phyloP scores from a whole-genome alignment of 805 yeast species.

The Barnettozyma sucrosica region DNA sequence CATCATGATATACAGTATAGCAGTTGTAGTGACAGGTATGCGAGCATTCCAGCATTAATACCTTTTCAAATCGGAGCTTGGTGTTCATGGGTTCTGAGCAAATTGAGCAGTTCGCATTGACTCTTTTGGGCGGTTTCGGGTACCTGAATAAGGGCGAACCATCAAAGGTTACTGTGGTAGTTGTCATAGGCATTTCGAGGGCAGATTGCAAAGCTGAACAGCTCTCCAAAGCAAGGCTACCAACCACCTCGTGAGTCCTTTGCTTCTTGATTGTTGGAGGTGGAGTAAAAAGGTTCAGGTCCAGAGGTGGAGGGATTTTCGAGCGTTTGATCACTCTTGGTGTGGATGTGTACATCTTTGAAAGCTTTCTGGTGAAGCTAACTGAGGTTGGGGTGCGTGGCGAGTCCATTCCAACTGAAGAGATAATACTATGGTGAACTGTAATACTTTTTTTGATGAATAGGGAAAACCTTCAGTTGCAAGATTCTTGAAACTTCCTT shows the following conservation, averaged over 20 bases:
- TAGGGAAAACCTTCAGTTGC: background rate
- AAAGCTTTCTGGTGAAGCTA: conserved; percentile 1
- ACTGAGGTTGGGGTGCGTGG: conserved; percentile 6
- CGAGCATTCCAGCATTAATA: conserved; percentile 36
- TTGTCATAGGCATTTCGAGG: background rate
- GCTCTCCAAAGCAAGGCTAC: background rate
- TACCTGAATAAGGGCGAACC: conserved; percentile 8
- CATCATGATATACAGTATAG: conserved; percentile 23
- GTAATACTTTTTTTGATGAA: background rate
- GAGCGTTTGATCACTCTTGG: conserved; percentile 20
- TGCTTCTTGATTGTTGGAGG: conserved; percentile 17
- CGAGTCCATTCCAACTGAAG: background rate
- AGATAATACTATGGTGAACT: background rate
- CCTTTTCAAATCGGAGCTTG: conserved; percentile 37
- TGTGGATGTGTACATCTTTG: conserved; percentile 6
- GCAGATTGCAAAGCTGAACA: conserved; percentile 1
- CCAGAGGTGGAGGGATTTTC: conserved; percentile 21
- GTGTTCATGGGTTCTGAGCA: conserved; percentile 39
- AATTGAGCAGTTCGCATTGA: conserved; percentile 33
- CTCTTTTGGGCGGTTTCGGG: conserved; percentile 13
- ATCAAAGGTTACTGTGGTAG: background rate
- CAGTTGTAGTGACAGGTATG: conserved; percentile 43
- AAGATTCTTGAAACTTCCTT: background rate
- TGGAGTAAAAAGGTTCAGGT: conserved; percentile 18
- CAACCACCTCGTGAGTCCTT: background rate